Percentiles rank a stretch among this genome's conserved stretches.
phyloP scores from a whole-genome alignment of 1,139 yeast species.

The Scheffersomyces segobiensis region DNA sequence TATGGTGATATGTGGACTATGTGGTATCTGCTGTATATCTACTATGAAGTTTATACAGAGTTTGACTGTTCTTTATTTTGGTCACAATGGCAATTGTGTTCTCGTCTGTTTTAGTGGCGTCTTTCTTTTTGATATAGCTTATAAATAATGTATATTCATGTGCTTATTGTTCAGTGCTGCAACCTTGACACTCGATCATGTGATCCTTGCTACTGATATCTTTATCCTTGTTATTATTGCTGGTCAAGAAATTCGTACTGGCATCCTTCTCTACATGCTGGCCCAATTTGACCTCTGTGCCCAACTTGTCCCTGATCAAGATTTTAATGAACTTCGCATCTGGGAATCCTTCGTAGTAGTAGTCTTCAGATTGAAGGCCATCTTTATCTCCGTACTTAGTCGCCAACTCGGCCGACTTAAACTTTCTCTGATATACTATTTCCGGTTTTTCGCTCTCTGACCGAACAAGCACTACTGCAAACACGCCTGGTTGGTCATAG shows the following conservation, averaged over 20 bases:
- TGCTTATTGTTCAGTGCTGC: not conserved
- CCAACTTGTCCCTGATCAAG: conserved; percentile 33
- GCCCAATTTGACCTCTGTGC: conserved; percentile 27
- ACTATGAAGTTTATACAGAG: not conserved
- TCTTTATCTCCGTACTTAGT: conserved; percentile 17
- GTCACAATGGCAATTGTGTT: conserved; percentile 1
- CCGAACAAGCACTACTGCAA: conserved; percentile 26
- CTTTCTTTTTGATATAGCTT: conserved; percentile 1
- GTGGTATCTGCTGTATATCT: not conserved
- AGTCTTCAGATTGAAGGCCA: conserved; percentile 28
- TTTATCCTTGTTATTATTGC: conserved; percentile 9
- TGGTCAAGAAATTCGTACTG: conserved; percentile 8
- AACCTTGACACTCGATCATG: not conserved
- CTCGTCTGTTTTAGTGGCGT: not conserved
- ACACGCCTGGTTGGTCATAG: conserved; percentile 39
- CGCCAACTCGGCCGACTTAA: conserved; percentile 29
- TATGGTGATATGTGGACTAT: not conserved
- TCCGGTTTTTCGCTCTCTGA: conserved; percentile 10
- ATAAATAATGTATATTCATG: not conserved
- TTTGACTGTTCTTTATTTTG: not conserved
- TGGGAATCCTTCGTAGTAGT: conserved; percentile 47
- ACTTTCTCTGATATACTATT: conserved; percentile 37
- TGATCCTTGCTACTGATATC: conserved; percentile 1
- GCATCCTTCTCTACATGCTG: conserved; percentile 30
- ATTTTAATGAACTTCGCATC: conserved; percentile 44